phyloP scores from a whole-genome alignment of 2,329 filamentous ascomycete genomes.

The Chalara sp. region DNA sequence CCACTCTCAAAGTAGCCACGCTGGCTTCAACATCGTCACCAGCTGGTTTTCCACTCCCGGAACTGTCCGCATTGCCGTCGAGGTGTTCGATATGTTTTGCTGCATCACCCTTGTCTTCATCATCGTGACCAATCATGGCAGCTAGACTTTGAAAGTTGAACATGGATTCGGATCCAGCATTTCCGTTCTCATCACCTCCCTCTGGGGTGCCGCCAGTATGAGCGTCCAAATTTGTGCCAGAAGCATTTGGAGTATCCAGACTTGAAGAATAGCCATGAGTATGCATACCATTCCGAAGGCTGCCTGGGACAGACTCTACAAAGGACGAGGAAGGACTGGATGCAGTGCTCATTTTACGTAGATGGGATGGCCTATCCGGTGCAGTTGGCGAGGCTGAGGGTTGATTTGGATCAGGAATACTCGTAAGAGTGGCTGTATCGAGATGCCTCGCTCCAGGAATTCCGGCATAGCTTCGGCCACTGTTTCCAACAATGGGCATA shows the following conservation, averaged over 20 bases:
- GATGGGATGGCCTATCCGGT: slow-evolving; percentile 58
- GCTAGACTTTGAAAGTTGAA: slow-evolving; percentile 89
- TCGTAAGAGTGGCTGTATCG: slow-evolving; percentile 13
- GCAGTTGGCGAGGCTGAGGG: slow-evolving; percentile 38
- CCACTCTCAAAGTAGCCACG: slow-evolving; percentile 20
- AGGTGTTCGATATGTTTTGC: slow-evolving; percentile 22
- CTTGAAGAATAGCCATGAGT: slow-evolving; percentile 34
- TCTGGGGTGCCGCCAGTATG: slow-evolving; percentile 34
- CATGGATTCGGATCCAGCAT: slow-evolving; percentile 62
- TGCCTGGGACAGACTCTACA: slow-evolving; percentile 56
- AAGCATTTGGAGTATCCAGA: slow-evolving; percentile 45
- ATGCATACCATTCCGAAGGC: slow-evolving; percentile 24
- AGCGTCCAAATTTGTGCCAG: slow-evolving; percentile 42
- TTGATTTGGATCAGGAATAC: slow-evolving; percentile 32
- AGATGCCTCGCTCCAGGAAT: slow-evolving; percentile 17
- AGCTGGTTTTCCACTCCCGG: not conserved
- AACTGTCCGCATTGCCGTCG: slow-evolving; percentile 6
- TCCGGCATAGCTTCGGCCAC: slow-evolving; percentile 8
- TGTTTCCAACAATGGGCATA: slow-evolving; percentile 14
- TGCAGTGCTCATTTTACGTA: slow-evolving; percentile 79
- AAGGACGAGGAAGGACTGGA: slow-evolving; percentile 78
- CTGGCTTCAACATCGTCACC: slow-evolving; percentile 16
- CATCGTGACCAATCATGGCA: slow-evolving; percentile 69
- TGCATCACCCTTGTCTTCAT: slow-evolving; percentile 27
- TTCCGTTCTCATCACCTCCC: slow-evolving; percentile 41